phyloP scores from a whole-genome alignment of 192 early-diverging fungal genomes.

The Diversispora epigaea region DNA sequence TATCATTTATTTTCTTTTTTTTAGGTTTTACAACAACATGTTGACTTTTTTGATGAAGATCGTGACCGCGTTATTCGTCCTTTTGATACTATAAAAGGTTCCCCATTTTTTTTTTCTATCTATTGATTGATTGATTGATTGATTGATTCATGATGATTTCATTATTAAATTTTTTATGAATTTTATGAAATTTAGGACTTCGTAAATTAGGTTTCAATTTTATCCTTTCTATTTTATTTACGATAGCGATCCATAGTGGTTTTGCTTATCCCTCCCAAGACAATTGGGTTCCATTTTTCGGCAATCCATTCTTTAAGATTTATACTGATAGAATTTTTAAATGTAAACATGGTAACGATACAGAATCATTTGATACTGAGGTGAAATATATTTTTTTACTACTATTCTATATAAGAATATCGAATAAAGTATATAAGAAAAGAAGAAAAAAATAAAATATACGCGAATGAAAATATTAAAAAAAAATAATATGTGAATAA shows the following conservation, averaged over 20 bases:
- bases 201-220: slow-evolving; percentile 48
- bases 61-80: slow-evolving; percentile 47
- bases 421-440: neutral
- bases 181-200: slow-evolving; percentile 36
- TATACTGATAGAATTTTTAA: slow-evolving; percentile 49
- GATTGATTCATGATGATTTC: neutral
- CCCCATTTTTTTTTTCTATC: neutral
- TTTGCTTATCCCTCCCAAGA: slow-evolving; percentile 42
- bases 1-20: neutral
- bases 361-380: slow-evolving; percentile 46
- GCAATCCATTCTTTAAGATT: slow-evolving; percentile 48
- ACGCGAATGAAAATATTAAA: neutral
- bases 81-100: slow-evolving; percentile 37
- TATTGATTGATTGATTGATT: neutral
- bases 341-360: slow-evolving; percentile 54
- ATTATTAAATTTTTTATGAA: neutral
- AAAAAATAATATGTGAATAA: neutral
- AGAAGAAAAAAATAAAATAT: neutral
- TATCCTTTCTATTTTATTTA: slow-evolving; percentile 39
- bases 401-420: neutral
- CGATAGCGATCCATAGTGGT: slow-evolving; percentile 42
- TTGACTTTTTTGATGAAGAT: slow-evolving; percentile 50
- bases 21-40: slow-evolving; percentile 53
- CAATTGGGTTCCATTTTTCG: slow-evolving; percentile 42
- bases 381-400: neutral